Conservation (phyloP, 176 grass and related monocot species). For the Carex myosuroides region DNA sequence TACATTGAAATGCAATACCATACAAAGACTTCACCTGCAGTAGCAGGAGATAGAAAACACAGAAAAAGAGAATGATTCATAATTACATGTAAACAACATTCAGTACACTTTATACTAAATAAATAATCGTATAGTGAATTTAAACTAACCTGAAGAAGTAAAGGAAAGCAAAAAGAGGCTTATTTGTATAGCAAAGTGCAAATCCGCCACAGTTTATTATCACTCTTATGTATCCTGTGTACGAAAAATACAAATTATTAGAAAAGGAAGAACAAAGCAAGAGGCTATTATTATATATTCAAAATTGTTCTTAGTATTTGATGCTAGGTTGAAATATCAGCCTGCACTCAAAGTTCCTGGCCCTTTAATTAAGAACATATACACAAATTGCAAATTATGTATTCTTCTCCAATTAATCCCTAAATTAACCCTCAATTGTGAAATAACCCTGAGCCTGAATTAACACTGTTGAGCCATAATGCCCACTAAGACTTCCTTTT, state of each 20-base stretch:
- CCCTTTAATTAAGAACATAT: neutral
- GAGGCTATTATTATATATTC: neutral
- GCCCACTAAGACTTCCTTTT: neutral
- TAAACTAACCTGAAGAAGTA: slow-evolving; percentile 66
- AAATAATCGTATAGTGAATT: neutral
- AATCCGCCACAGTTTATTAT: slow-evolving; percentile 87
- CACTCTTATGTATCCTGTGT: slow-evolving; percentile 76
- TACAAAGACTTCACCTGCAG: neutral
- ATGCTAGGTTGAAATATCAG: neutral
- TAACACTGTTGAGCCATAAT: neutral
- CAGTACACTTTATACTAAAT: neutral
- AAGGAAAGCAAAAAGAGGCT: slow-evolving; percentile 65
- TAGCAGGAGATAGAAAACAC: neutral
- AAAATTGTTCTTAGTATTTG: neutral
- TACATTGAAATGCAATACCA: neutral
- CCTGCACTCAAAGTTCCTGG: neutral
- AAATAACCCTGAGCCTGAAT: slow-evolving; percentile 4
- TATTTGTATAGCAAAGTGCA: slow-evolving; percentile 58
- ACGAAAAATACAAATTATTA: neutral
- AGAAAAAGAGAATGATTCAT: neutral
- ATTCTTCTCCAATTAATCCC: neutral
- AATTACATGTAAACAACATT: neutral
- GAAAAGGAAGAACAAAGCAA: neutral
- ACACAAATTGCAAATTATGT: neutral
- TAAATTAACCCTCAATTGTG: neutral